phyloP scores from a whole-genome alignment of 2,329 filamentous ascomycete genomes.

The Colletotrichum cordylinicola region DNA sequence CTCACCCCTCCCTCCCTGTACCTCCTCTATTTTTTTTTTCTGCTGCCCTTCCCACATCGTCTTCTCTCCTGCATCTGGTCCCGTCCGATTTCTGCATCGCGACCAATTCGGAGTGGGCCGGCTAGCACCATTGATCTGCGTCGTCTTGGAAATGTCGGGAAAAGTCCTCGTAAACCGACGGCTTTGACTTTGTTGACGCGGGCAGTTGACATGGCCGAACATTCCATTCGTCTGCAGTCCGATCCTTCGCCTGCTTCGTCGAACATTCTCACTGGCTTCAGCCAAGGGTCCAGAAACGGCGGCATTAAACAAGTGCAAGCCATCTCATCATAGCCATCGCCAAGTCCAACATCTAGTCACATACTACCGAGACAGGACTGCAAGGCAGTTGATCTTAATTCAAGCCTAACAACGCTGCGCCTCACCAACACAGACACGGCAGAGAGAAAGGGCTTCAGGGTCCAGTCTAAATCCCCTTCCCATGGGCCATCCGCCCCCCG shows the following conservation, averaged over 20 bases:
- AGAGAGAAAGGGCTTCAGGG: background rate
- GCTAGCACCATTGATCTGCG: constrained; percentile 7
- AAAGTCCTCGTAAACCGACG: constrained; percentile 18
- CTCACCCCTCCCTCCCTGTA: background rate
- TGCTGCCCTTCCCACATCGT: background rate
- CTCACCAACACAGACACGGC: background rate
- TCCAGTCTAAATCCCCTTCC: background rate
- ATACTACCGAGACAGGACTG: background rate
- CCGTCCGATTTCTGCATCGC: constrained; percentile 1
- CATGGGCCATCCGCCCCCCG: background rate
- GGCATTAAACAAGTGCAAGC: background rate
- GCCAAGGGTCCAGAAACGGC: background rate
- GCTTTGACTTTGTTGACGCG: background rate
- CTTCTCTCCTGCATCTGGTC: background rate
- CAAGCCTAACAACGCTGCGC: background rate
- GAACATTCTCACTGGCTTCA: background rate
- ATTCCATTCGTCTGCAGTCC: background rate
- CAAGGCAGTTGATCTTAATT: background rate
- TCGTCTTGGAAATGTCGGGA: background rate
- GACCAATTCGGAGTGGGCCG: constrained; percentile 10
- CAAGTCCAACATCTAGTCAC: background rate
- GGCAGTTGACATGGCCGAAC: background rate
- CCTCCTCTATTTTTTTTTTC: background rate
- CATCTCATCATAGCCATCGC: background rate
- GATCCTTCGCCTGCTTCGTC: background rate